phyloP scores from a whole-genome alignment of 331 rosid species.

The Acacia pycnantha region DNA sequence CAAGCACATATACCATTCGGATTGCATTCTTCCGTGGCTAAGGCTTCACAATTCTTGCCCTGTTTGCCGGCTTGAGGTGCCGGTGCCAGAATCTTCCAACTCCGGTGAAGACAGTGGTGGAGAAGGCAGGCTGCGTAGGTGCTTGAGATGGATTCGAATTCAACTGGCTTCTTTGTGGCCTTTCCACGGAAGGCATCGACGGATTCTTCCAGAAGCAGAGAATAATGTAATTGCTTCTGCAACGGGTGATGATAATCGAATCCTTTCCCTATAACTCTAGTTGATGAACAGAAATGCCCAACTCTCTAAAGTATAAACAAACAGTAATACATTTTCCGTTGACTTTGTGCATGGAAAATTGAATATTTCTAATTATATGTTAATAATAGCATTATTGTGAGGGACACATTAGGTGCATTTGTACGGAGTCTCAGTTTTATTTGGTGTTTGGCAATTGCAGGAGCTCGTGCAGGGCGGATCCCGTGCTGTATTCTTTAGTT shows the following conservation, averaged over 20 bases:
- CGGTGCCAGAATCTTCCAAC: not conserved
- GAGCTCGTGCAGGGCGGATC: conserved; percentile 35
- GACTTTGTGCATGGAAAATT: not conserved
- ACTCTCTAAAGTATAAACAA: not conserved
- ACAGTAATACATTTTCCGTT: not conserved
- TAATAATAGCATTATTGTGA: not conserved
- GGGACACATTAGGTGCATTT: not conserved
- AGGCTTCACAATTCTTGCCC: conserved; percentile 95
- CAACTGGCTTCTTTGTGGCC: conserved; percentile 61
- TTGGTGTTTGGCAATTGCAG: conserved; percentile 19
- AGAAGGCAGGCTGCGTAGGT: conserved; percentile 38
- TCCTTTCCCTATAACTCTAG: not conserved
- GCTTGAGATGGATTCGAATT: conserved; percentile 51
- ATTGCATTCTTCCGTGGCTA: conserved; percentile 90
- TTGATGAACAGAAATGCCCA: not conserved
- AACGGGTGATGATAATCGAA: conserved; percentile 36
- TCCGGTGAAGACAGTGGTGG: not conserved
- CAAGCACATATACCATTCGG: conserved; percentile 73
- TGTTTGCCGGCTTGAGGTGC: conserved; percentile 65
- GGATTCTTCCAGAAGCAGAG: conserved; percentile 34
- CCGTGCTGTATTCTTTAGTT: conserved; percentile 55
- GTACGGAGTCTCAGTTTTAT: conserved; percentile 4
- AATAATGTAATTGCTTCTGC: conserved; percentile 23
- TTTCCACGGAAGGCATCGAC: conserved; percentile 49
- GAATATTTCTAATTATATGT: too few relatives aligned